Evolutionary conservation across 2,329 filamentous ascomycete species (phyloP), one percentile per base, ranked within the genome.

Genomic region (Anisogramma anomala): DNA sequence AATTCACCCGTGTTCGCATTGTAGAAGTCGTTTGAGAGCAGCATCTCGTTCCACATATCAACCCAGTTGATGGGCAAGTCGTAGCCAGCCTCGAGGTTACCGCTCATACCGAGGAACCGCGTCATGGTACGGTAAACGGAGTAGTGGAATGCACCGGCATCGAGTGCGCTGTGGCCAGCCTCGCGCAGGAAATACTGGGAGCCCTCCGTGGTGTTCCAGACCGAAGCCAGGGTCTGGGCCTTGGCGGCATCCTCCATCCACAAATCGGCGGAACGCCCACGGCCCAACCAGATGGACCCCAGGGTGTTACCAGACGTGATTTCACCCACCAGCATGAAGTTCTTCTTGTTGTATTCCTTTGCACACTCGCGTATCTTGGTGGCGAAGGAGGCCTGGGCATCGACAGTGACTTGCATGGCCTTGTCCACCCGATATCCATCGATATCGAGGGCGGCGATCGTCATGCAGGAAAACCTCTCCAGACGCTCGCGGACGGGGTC

Each of bases 391-490:
- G 65, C 73, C 40, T 74, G 64, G 2, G 74, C 68, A 51, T 79
- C 76, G 10, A 77, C 65, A 0, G 76, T 77, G 11, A 52, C 48
- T 36, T 79, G 74, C 18, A 72, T 72, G 3, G 74, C 76, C 55
- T 80, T 80, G 56, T 80, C 76, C 56, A 77, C 75, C 34, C 76
- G 70, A 50, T 77, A 78, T 0, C 76, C 77, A 52, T 80, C 76
- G 41, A 80, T 73, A 51, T 80, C 76, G 15, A 80, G 63, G 45
- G 69, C 72, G 15, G 63, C 58, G 43, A 80, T 76, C 31, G 72
- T 66, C 56, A 79, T 72, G 56, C 76, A 80, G 2, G 73, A 76
- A 50, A 78, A 77, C 32, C 68, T 66, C 45, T 71, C 68, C 39
- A 80, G 58, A 50, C 72, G 73, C 35, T 69, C 63, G 27, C 69